Base-by-base conservation (phyloP, 2,329 filamentous ascomycete genomes). In the Epicoccum nigrum region DNA sequence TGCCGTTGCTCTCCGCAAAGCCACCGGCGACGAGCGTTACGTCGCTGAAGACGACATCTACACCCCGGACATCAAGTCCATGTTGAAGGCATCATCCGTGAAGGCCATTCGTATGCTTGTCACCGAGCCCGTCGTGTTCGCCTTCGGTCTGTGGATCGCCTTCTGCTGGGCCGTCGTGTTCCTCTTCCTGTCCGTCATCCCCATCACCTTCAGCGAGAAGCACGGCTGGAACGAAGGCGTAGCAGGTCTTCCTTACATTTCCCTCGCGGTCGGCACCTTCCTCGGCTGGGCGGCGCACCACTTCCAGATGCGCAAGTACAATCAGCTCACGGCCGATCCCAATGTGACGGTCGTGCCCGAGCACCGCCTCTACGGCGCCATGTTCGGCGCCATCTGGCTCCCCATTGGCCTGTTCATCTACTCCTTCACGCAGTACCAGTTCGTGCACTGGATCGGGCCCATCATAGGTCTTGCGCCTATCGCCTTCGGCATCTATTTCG, bases 81-180 rank as follows among this genome's bases (percentile, higher is more conserved):
- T 78, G 71, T 62, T 78, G 9, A 74, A 76, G 56, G 72, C 74
- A 38, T 81, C 79, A 0, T 81, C 77, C n/a, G 74, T 81, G 58
- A 82, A 81, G 60, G 78, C 79, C 7, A 71, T 80, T 51, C 69
- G 76, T 55, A 79, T 81, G 78, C 72, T 80, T 4, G 64, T 74
- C 51, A 78, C 76, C 2, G 78, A 81, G 57, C 77, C 78, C 16
- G 77, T 79, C 8, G 77, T 80, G 4, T 79, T 80, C 49, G 73
- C 75, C 21, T 80, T 80, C 37, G 79, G 79, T 47, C 64, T 81
- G 21, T 81, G 79, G 79, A 81, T 81, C 51, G 72, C 73, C 13
- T 81, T 81, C 64, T 77, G 77, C 58, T 82, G 79, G 79, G 79
- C 78, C 58, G 75, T 82, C 16, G 74, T 79, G 34, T 82, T 82